Conservation (phyloP, 2,329 filamentous ascomycete species). For the Fusarium incarnatum region DNA sequence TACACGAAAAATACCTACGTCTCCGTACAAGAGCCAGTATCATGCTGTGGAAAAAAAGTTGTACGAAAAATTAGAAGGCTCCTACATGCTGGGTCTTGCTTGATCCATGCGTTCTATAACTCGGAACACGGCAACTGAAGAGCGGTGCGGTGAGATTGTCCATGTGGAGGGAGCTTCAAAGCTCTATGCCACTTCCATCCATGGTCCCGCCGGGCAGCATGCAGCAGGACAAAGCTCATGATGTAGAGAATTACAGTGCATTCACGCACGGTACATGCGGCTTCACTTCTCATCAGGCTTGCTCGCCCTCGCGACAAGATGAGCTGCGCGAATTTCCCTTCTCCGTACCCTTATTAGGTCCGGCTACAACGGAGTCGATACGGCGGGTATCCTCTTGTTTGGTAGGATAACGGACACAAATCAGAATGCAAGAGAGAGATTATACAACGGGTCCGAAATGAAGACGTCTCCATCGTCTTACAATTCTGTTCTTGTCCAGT, state of each 20-base stretch:
- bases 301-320: conserved; percentile 7
- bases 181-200: conserved; percentile 34
- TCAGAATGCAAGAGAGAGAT: conserved; percentile 32
- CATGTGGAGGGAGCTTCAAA: conserved; percentile 40
- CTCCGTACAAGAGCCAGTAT: conserved; percentile 9
- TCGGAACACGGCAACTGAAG: conserved; percentile 48
- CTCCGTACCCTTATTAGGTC: conserved; percentile 6
- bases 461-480: conserved; percentile 20
- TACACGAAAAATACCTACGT: conserved; percentile 12
- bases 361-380: conserved; percentile 22
- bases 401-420: conserved; percentile 7
- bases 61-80: conserved; percentile 8
- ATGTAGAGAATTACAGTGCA: conserved; percentile 22
- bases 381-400: conserved; percentile 4
- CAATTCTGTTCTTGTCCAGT: conserved; percentile 15
- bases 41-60: conserved; percentile 1
- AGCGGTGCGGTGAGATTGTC: conserved; percentile 45
- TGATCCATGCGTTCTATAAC: conserved; percentile 27
- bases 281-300: neutral
- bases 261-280: conserved; percentile 7
- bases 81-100: neutral
- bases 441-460: conserved; percentile 23
- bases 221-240: conserved; percentile 18
- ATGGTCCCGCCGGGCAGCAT: conserved; percentile 27
- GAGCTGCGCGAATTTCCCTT: conserved; percentile 38